These are phyloP conservation scores for Coriaria nepalensis DNA, from an alignment of 306 rosid species.

Conservation along the genomic window DNA sequence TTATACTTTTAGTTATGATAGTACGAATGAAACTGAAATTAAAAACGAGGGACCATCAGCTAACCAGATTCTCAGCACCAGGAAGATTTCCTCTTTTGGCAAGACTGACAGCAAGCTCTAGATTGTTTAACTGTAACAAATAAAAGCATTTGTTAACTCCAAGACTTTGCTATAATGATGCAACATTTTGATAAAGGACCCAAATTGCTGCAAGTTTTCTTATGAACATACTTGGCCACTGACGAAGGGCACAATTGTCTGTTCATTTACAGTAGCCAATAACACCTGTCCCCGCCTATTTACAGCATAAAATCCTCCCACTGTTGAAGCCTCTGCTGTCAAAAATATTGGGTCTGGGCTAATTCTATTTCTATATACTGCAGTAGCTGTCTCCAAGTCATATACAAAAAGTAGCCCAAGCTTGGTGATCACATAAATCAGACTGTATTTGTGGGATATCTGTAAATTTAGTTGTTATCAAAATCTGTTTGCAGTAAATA, in stretches of 20 bases:
- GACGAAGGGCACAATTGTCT: conserved; percentile 84
- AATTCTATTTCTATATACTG: conserved; percentile 94
- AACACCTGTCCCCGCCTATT: conserved; percentile 98
- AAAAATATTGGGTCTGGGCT: conserved; percentile 98
- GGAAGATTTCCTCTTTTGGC: conserved; percentile 99
- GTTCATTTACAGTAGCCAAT: conserved; percentile 94
- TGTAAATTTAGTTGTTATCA: conserved; percentile 24
- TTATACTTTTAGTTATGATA: background rate
- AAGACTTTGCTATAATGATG: background rate
- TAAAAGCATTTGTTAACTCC: background rate
- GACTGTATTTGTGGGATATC: conserved; percentile 89
- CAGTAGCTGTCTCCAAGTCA: conserved; percentile 96
- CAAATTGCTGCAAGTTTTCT: conserved; percentile 7
- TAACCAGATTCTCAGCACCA: conserved; percentile 95
- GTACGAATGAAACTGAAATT: background rate
- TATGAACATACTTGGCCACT: conserved; percentile 74
- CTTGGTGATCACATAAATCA: conserved; percentile 95
- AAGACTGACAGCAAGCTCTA: conserved; percentile 97
- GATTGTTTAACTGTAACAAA: conserved; percentile 64
- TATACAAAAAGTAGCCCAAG: conserved; percentile 97
- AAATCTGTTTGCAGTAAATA: too few relatives aligned
- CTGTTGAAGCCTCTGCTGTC: conserved; percentile 89
- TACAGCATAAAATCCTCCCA: conserved; percentile 87
- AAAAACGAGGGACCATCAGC: conserved; percentile 6
- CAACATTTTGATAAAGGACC: background rate